Evolutionary conservation across 805 yeast species (phyloP), one percentile per base, ranked within the genome.

Genomic region (Candida krabiensis): DNA sequence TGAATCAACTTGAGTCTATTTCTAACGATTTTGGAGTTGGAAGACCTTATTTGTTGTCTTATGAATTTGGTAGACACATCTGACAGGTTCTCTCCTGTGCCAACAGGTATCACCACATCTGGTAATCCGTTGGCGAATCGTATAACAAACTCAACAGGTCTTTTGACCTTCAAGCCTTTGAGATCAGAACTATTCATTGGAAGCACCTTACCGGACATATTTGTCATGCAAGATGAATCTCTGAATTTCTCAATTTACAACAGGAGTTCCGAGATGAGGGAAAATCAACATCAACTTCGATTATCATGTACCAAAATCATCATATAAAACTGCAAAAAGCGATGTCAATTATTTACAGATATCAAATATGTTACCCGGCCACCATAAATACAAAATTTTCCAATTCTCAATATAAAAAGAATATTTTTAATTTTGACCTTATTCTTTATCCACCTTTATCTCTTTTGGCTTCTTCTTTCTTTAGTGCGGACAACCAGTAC

Each of bases 401-500:
- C 40, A 24, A 21, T 34, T 27, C 27, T 27, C 13, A 34, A 15
- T 9, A 30, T 30, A 21, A 34, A 19, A 30, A 27, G 9, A 14
- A 16, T 19, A 15, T 19, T 19, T 2, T 17, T 11, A n/a, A 7
- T 8, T 22, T 32, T 43, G 38, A 43, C 47, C 44, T 44, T n/a
- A n/a, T n/a, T n/a, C n/a, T n/a, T n/a, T n/a, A 40, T 41, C 41
- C 27, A n/a, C 22, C 21, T 19, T 21, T 25, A 17, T 22, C 14
- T 28, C 48, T 30, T 37, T 33, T 25, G 30, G 33, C 38, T 41
- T 47, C 51, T 53, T 53, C 52, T 55, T 53, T 55, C 60, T 63
- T 55, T 62, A 76, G 86, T 81, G 86, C 83, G 86, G 83, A 77
- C 73, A 77, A 75, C 86, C 81, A 75, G 77, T 80, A 77, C 80